A percentile compares a stretch with the other conserved stretches of the same genome.
phyloP scores from a whole-genome alignment of 2,329 filamentous ascomycete species.

The Ophiostoma himal-ulmi region DNA sequence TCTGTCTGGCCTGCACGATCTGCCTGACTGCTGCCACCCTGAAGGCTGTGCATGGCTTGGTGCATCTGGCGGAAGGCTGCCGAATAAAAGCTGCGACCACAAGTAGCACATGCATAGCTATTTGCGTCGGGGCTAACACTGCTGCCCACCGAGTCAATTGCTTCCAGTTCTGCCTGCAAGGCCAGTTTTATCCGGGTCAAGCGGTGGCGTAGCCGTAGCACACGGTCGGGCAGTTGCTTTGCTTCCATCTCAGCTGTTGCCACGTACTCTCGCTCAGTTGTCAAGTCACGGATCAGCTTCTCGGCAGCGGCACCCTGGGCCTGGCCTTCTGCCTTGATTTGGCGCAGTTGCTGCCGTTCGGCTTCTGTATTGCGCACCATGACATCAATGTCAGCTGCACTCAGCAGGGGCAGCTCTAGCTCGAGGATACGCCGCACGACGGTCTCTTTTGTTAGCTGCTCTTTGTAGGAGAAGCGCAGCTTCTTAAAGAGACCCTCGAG shows the following conservation, averaged over 20 bases:
- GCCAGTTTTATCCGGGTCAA: slow-evolving; percentile 53
- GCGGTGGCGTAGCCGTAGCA: slow-evolving; percentile 24
- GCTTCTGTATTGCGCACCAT: slow-evolving; percentile 60
- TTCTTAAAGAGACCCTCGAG: slow-evolving; percentile 96
- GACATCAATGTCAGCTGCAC: slow-evolving; percentile 72
- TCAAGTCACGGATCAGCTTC: slow-evolving; percentile 53
- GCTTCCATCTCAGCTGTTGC: slow-evolving; percentile 44
- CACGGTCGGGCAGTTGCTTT: slow-evolving; percentile 39
- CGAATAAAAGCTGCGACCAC: slow-evolving; percentile 22
- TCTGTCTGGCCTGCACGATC: background rate
- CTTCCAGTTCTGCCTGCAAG: slow-evolving; percentile 60
- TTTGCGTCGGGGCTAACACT: background rate
- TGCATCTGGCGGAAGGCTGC: slow-evolving; percentile 24
- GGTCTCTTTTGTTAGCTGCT: slow-evolving; percentile 98
- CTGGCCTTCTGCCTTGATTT: slow-evolving; percentile 72
- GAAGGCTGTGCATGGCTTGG: slow-evolving; percentile 22
- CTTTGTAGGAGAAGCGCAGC: slow-evolving; percentile 92
- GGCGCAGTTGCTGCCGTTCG: slow-evolving; percentile 70
- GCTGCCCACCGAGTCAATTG: slow-evolving; percentile 51
- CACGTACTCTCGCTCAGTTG: slow-evolving; percentile 44
- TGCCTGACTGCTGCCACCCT: background rate
- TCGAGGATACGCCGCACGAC: slow-evolving; percentile 90
- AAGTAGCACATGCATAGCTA: slow-evolving; percentile 16
- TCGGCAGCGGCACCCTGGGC: slow-evolving; percentile 69
- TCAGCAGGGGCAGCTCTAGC: slow-evolving; percentile 80